These are phyloP conservation scores for Sarocladiaceae sp. DNA, from an alignment of 2,329 filamentous ascomycete species.

Conservation along the genomic window DNA sequence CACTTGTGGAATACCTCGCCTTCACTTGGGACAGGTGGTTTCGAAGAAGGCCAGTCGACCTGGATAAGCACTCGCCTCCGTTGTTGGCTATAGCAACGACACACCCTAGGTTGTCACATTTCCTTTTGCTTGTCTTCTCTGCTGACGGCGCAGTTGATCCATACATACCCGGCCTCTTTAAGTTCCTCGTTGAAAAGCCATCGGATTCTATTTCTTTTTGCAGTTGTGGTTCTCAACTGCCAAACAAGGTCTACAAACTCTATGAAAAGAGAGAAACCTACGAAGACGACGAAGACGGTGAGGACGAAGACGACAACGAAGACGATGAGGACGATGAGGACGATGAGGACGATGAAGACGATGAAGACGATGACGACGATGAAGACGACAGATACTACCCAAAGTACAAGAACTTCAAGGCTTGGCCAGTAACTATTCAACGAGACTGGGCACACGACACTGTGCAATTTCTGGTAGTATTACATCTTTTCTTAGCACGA, in stretches of 20 bases:
- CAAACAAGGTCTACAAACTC: neutral
- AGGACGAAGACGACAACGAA: conserved; percentile 3
- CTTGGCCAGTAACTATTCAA: too few relatives aligned
- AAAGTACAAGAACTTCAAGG: too few relatives aligned
- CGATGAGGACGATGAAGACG: neutral
- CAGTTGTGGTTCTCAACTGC: too few relatives aligned
- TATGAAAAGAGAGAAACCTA: neutral
- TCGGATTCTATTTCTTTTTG: too few relatives aligned
- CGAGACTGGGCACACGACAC: too few relatives aligned
- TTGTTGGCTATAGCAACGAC: neutral
- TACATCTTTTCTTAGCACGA: too few relatives aligned
- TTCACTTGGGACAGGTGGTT: neutral
- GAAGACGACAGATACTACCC: conserved; percentile 13
- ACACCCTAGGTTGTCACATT: neutral
- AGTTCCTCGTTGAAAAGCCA: neutral
- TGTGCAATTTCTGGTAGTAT: too few relatives aligned
- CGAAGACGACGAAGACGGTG: conserved; percentile 6
- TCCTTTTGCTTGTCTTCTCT: neutral
- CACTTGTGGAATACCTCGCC: too few relatives aligned
- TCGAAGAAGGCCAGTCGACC: neutral
- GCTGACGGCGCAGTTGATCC: neutral
- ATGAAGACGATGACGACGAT: neutral
- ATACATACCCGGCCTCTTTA: neutral
- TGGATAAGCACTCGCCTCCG: neutral
- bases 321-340: conserved; percentile 3